Percentiles rank a stretch among this genome's conserved stretches.
These are phyloP conservation scores for Pseudopyricularia cyperi DNA, from an alignment of 2,329 filamentous ascomycete genomes.

Conservation along the genomic window DNA sequence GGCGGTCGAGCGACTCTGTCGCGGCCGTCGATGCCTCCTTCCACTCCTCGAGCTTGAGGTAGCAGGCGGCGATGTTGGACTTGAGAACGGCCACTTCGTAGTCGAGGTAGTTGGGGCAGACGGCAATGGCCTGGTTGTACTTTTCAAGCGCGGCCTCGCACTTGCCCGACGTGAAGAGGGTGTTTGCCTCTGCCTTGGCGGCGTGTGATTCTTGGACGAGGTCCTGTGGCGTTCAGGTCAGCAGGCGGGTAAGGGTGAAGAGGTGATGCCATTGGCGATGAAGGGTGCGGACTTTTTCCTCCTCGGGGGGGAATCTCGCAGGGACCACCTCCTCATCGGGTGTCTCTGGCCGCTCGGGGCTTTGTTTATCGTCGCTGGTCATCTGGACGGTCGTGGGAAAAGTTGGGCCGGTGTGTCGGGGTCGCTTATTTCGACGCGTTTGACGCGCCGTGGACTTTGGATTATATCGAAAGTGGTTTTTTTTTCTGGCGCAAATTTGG, in stretches of 20 bases:
- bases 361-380: not conserved
- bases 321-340: conserved; percentile 15
- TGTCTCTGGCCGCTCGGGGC: not conserved
- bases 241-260: not conserved
- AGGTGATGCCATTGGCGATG: not conserved
- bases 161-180: conserved; percentile 58
- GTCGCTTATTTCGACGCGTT: not conserved
- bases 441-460: not conserved
- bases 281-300: conserved; percentile 35
- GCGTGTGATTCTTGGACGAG: conserved; percentile 59
- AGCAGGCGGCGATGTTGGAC: conserved; percentile 81
- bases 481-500: not conserved
- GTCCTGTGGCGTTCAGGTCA: conserved; percentile 27
- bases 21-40: conserved; percentile 67
- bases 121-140: conserved; percentile 68
- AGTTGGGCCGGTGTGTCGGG: too few species aligned
- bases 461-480: not conserved
- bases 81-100: conserved; percentile 80
- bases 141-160: conserved; percentile 68
- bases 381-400: not conserved
- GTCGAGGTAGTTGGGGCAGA: conserved; percentile 73
- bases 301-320: conserved; percentile 36
- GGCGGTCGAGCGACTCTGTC: conserved; percentile 54
- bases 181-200: conserved; percentile 66
- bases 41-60: conserved; percentile 77